Percentiles rank a stretch among this genome's conserved stretches.
Conservation (phyloP, 2,329 filamentous ascomycete genomes). For the Didymella lethalis region DNA sequence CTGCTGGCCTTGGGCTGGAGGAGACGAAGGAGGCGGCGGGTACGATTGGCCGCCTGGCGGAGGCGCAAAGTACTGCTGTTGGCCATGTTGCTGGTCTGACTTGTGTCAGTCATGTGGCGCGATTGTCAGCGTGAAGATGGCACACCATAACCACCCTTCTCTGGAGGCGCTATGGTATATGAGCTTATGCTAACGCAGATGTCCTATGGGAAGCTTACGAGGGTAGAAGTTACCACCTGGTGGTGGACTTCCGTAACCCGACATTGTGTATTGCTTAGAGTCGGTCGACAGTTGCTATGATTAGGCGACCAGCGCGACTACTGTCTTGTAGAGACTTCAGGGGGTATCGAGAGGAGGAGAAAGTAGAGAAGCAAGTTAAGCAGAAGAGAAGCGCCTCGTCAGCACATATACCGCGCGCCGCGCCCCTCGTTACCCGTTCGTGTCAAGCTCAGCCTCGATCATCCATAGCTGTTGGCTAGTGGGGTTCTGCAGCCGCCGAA, state of each 20-base stretch:
- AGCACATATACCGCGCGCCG: constrained; percentile 39
- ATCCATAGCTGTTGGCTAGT: constrained; percentile 40
- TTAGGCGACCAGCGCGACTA: constrained; percentile 16
- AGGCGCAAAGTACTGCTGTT: constrained; percentile 51
- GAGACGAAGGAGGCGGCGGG: constrained; percentile 47
- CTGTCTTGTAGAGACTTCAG: background rate
- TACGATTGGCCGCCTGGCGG: constrained; percentile 46
- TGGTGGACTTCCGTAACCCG: constrained; percentile 41
- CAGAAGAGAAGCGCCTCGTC: constrained; percentile 21
- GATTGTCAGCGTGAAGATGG: background rate
- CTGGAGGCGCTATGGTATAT: constrained; percentile 42
- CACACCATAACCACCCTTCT: constrained; percentile 41
- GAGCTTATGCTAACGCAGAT: constrained; percentile 15
- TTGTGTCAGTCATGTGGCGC: constrained; percentile 18
- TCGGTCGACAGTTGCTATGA: background rate
- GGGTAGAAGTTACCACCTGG: constrained; percentile 50
- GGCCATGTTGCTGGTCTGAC: constrained; percentile 37
- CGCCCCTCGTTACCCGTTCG: constrained; percentile 22
- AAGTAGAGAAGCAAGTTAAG: constrained; percentile 4
- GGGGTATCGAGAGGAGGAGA: constrained; percentile 6
- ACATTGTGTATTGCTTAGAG: constrained; percentile 31
- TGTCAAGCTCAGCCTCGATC: constrained; percentile 46
- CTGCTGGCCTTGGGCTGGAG: constrained; percentile 38
- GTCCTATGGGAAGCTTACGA: constrained; percentile 30
- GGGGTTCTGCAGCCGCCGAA: constrained; percentile 34